These are phyloP conservation scores for Trametes cinnabarina DNA, from an alignment of 768 basidiomycete genomes.

Conservation along the genomic window DNA sequence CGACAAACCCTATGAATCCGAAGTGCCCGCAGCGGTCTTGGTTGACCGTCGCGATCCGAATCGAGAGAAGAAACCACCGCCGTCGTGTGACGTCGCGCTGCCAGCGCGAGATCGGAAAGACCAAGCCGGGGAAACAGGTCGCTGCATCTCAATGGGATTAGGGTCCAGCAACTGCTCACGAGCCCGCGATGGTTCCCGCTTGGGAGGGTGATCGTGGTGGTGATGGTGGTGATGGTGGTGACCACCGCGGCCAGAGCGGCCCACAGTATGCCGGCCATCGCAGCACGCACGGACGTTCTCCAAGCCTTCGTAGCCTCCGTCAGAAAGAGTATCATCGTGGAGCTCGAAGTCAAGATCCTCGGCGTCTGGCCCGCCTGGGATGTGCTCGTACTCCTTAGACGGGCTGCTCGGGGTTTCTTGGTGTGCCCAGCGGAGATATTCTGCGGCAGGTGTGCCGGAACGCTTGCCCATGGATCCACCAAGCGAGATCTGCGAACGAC, in stretches of 20 bases:
- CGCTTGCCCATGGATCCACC: constrained; percentile 80
- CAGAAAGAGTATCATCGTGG: constrained; percentile 68
- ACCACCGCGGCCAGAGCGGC: constrained; percentile 52
- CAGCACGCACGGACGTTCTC: constrained; percentile 95
- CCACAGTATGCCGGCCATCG: constrained; percentile 84
- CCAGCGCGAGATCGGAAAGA: constrained; percentile 80
- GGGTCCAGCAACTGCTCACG: constrained; percentile 55
- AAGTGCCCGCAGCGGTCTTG: constrained; percentile 29
- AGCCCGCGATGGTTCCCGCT: constrained; percentile 35
- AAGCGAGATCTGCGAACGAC: constrained; percentile 75
- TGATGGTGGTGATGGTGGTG: constrained; percentile 62
- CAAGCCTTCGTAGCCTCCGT: constrained; percentile 84
- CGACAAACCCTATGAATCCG: constrained; percentile 17
- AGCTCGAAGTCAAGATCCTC: constrained; percentile 82
- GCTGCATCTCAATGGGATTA: constrained; percentile 43
- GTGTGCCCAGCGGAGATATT: constrained; percentile 80
- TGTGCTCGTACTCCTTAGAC: constrained; percentile 48
- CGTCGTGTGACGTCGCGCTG: constrained; percentile 70
- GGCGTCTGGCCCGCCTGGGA: constrained; percentile 42
- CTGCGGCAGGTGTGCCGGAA: constrained; percentile 86
- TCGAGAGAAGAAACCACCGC: constrained; percentile 63
- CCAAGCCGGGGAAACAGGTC: constrained; percentile 81
- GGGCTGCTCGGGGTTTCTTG: constrained; percentile 80
- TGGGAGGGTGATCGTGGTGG: constrained; percentile 36
- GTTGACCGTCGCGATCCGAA: constrained; percentile 72